Percentiles rank a stretch among this genome's conserved stretches.
Conservation (phyloP, 805 yeast genomes). For the Candida tallmaniae region DNA sequence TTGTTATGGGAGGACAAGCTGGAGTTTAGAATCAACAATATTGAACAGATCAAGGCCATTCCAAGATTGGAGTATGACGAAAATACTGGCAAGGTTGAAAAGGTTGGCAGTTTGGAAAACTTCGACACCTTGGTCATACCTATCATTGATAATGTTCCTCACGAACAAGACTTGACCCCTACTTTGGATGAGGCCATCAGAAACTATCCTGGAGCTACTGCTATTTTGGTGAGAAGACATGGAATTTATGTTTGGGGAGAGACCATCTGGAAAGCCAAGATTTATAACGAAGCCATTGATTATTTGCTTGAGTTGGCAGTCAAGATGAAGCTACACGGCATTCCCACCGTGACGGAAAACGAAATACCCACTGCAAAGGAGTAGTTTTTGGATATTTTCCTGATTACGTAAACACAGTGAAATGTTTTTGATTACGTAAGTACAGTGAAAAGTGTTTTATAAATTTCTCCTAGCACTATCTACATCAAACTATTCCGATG, state of each 20-base stretch:
- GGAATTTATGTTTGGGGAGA: constrained; percentile 98
- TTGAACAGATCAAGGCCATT: constrained; percentile 91
- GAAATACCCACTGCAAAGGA: too few relatives aligned
- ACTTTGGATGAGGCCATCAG: constrained; percentile 58
- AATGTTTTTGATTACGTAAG: too few relatives aligned
- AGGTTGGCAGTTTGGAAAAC: constrained; percentile 65
- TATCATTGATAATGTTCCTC: constrained; percentile 86
- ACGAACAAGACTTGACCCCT: constrained; percentile 77
- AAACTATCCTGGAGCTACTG: constrained; percentile 75
- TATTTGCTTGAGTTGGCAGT: constrained; percentile 81
- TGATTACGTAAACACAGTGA: too few relatives aligned
- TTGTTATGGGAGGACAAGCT: constrained; percentile 53
- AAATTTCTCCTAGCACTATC: too few relatives aligned
- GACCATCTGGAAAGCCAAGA: constrained; percentile 86
- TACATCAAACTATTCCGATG: too few relatives aligned
- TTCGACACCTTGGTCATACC: constrained; percentile 79
- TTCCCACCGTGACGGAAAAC: constrained; percentile 43
- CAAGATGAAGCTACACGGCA: constrained; percentile 69
- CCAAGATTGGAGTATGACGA: constrained; percentile 46
- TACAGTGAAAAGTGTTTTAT: too few relatives aligned
- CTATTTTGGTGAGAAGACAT: constrained; percentile 87
- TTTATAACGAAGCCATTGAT: constrained; percentile 90
- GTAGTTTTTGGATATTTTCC: too few relatives aligned
- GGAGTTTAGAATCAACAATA: constrained; percentile 72
- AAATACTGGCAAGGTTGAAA: constrained; percentile 38